Evolutionary conservation across 139 green algal genomes (phyloP).

Genomic region (Spirogloea muscicola): DNA sequence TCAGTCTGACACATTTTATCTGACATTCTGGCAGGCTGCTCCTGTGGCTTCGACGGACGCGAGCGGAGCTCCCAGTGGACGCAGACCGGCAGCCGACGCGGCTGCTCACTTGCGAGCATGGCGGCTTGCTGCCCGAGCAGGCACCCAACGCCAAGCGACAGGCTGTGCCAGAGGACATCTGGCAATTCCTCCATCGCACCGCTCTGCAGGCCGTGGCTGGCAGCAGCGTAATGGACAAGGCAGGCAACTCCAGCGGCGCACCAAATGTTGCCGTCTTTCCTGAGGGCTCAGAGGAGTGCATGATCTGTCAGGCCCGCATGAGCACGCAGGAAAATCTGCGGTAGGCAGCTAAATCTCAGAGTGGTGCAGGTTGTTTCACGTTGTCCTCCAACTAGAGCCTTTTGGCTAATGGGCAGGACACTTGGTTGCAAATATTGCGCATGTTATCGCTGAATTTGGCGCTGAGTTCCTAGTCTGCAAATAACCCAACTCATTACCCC

Average conservation of each 20-base stretch:
- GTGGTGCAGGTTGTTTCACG: too few relatives aligned
- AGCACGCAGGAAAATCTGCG: constrained; percentile 6
- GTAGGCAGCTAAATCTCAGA: too few relatives aligned
- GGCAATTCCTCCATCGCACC: constrained; percentile 15
- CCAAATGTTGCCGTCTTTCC: background rate
- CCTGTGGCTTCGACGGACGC: constrained; percentile 14
- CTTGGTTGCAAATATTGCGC: too few relatives aligned
- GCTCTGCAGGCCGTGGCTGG: background rate
- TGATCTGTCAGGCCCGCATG: constrained; percentile 24
- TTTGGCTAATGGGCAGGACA: too few relatives aligned
- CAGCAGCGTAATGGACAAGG: constrained; percentile 6
- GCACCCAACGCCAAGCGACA: constrained; percentile 23
- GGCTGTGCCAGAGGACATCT: constrained; percentile 1
- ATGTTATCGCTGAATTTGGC: too few relatives aligned
- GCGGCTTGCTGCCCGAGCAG: constrained; percentile 8
- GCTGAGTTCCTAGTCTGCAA: too few relatives aligned
- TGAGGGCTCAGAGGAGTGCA: constrained; percentile 15
- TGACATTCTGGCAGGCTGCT: constrained; percentile 3
- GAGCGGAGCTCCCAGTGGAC: background rate
- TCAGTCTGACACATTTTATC: background rate
- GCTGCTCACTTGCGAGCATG: constrained; percentile 10
- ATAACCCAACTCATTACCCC: too few relatives aligned
- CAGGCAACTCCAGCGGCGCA: background rate
- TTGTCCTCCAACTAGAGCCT: too few relatives aligned
- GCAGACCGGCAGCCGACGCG: constrained; percentile 1